A percentile compares a stretch with the other conserved stretches of the same genome.
Evolutionary conservation across 208 protist species (phyloP).

Genomic region (Trypanosoma avium): DNA sequence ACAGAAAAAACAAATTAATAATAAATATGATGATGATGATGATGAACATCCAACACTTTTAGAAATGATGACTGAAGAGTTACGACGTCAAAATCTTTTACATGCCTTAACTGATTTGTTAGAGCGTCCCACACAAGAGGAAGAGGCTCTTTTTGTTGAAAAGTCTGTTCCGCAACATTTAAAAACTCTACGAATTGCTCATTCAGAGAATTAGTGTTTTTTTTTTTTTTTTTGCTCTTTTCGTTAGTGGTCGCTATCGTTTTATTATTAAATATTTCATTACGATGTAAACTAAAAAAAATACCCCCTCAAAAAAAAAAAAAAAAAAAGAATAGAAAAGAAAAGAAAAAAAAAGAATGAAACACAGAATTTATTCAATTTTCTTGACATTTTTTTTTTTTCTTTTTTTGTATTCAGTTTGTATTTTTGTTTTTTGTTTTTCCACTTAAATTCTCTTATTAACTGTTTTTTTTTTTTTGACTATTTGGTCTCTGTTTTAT

Average conservation of each 20-base stretch:
- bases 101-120: constrained; percentile 22
- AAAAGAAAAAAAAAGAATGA: constrained; percentile 3
- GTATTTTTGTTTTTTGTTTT: constrained; percentile 22
- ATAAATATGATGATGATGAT: neutral
- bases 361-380: neutral
- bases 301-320: no score
- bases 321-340: no score
- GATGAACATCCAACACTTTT: constrained; percentile 2
- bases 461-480: neutral
- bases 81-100: constrained; percentile 19
- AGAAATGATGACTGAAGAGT: constrained; percentile 18
- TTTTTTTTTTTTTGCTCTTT: no score
- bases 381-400: constrained; percentile 22
- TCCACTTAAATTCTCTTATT: constrained; percentile 11
- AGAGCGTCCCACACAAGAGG: constrained; percentile 15
- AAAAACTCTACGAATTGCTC: neutral
- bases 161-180: neutral
- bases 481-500: constrained; percentile 8
- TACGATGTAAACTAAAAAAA: constrained; percentile 1
- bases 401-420: constrained; percentile 13
- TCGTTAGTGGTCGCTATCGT: no score
- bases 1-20: neutral
- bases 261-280: no score
- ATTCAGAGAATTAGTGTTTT: neutral
- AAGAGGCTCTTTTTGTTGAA: neutral